Base-by-base conservation (phyloP, 352 stramenopile species). In the Pythium aristosporum region DNA sequence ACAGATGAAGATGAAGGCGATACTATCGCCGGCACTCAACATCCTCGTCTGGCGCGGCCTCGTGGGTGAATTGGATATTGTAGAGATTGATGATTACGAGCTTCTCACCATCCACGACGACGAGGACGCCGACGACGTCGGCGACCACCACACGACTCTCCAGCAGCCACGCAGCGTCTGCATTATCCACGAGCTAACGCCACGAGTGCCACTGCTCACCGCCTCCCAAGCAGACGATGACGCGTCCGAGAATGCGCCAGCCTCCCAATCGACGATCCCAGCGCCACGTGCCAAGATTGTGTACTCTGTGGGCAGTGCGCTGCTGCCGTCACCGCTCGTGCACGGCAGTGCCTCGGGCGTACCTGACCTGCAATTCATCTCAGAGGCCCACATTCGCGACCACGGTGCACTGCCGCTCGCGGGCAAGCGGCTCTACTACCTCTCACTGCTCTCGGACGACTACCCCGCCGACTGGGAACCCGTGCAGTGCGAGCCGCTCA, bases 341-440 rank as follows among this genome's bases (percentile, higher is more conserved):
- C 39, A 52, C 23, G 34, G 32, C 32, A 42, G 9, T 23, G 11
- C 34, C 25, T 21, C 28, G 41, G 50, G 42, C 5, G 36, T 53
- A 0, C 37, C 58, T 7, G 61, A 74, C 11, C 47, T 91, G 9
- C 23, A 68, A 23, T 88, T 88, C 54, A 28, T 77, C 10, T 80
- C 75, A 8, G 65, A 62, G 1, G 25, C 36, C 4, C 63, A 82
- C 44, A 61, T 71, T 18, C 67, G 82, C 50, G 78, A 88, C 52
- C 73, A 80, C 32, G 68, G 61, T 9, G 56, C 84, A 23, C 47
- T 89, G 1, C 82, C 83, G 5, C 42, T 89, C 16, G 55, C 64
- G 2, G 80, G 82, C 18, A 65, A 72, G 11, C 74, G 82, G 3
- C 34, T 64, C 13, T 90, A 89, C 61, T 92, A 92, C 42, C 47